Base-by-base conservation (phyloP, 2,329 filamentous ascomycete genomes). In the Ampelomyces quisqualis region DNA sequence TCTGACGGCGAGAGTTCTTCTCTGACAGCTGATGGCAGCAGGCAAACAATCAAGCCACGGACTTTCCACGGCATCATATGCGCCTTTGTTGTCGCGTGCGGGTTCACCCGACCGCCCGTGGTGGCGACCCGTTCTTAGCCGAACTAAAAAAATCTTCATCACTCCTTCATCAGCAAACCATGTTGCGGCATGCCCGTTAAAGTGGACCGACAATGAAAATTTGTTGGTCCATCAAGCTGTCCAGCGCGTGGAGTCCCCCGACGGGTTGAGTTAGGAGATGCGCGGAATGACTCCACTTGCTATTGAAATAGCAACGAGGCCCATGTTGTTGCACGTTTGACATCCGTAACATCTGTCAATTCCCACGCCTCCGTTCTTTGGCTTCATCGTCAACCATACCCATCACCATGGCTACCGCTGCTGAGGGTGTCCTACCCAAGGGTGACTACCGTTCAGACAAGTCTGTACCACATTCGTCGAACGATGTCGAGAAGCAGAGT, bases 401-500 rank as follows among this genome's bases (percentile, higher is more conserved):
- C 18, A 13, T 28, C 20, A 30, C 39, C 45, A 63, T 64, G 56
- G 53, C 56, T 33, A 47, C 51, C 24, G 43, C 49, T 40, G 29
- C 47, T 42, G 61, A 58, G 33, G 51, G 47, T 30, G 56, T 61
- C 34, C 30, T 43, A 17, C 57, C 62, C 13, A 63, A 61, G 45
- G 55, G 49, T 48, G 62, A 64, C 31, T 40, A 55, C 30, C 44
- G 39, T 23, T 64, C 62, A 15, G 55, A 61, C 44, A 68, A 66
- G 49, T 64, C 62, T 37, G 41, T 56, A 27, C 28, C 55, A 7
- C 51, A 52, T 34, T 62, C 62, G 30, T 47, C 52, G 15, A 60
- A 49, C 39, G 67, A 70, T 46, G 30, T 64, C 7, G 67, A 70
- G 55, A 69, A 69, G 55, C 64, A 67, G 50, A 41, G 39, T 21